A percentile compares a stretch with the other conserved stretches of the same genome.
These are phyloP conservation scores for Nasturtium officinale DNA, from an alignment of 345 rosid species.

Conservation along the genomic window DNA sequence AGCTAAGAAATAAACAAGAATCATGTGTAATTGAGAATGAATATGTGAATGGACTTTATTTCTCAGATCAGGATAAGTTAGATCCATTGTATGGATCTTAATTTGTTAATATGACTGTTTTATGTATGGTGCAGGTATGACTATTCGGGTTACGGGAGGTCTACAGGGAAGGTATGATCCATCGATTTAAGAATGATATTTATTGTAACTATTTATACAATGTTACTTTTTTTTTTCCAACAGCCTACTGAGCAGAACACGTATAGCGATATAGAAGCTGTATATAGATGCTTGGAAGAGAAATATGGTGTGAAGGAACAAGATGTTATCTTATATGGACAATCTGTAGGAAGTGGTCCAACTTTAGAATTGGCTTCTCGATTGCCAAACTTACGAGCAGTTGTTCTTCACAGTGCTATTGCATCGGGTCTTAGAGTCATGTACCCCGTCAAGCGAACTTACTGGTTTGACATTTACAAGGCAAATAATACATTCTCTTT, in stretches of 20 bases:
- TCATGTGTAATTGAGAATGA: neutral
- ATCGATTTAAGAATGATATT: neutral
- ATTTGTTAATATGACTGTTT: neutral
- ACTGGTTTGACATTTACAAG: conserved; percentile 98
- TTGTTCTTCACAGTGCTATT: conserved; percentile 94
- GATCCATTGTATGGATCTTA: neutral
- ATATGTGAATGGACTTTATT: neutral
- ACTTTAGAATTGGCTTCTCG: conserved; percentile 80
- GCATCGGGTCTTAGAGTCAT: conserved; percentile 84
- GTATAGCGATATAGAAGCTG: conserved; percentile 82
- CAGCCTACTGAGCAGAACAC: conserved; percentile 96
- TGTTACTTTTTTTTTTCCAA: conserved; percentile 19
- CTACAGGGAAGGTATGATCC: conserved; percentile 75
- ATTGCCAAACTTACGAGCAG: conserved; percentile 75
- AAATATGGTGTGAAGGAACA: conserved; percentile 80
- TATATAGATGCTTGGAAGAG: conserved; percentile 77
- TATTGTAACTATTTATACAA: neutral
- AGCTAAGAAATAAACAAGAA: neutral
- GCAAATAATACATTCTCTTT: conserved; percentile 35
- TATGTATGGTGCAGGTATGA: conserved; percentile 59
- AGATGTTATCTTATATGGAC: conserved; percentile 86
- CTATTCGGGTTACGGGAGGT: conserved; percentile 90
- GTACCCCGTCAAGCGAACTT: conserved; percentile 87
- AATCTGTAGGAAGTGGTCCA: conserved; percentile 96
- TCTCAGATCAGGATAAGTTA: neutral